Percentiles rank a stretch among this genome's conserved stretches.
phyloP scores from a whole-genome alignment of 1,284 basidiomycete species.

The Exobasidium cylindrosporum region DNA sequence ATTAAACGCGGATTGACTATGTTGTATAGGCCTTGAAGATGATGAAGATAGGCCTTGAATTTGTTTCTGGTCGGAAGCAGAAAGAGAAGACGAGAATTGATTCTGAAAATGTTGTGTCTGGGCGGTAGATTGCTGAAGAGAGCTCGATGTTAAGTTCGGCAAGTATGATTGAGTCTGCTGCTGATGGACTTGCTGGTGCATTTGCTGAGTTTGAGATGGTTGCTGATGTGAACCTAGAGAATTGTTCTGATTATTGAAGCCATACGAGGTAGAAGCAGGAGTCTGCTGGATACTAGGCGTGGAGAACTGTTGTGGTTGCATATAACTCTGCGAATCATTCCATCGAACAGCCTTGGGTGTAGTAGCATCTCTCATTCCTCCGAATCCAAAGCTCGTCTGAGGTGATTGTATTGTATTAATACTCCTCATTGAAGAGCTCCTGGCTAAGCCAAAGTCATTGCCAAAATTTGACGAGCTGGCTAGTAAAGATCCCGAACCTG shows the following conservation, averaged over 20 bases:
- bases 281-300: background rate
- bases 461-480: background rate
- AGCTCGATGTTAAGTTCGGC: too few relatives aligned
- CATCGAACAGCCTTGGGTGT: slow-evolving; percentile 13
- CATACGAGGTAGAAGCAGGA: background rate
- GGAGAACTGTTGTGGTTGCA: too few relatives aligned
- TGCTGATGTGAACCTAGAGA: background rate
- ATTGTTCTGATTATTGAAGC: background rate
- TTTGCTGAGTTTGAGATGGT: too few relatives aligned
- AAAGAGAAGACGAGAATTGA: too few relatives aligned
- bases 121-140: too few relatives aligned
- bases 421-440: slow-evolving; percentile 1
- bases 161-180: slow-evolving; percentile 8
- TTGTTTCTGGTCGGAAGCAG: too few relatives aligned
- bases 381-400: background rate
- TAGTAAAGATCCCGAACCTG: background rate
- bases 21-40: too few relatives aligned
- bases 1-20: too few relatives aligned
- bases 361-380: slow-evolving; percentile 1
- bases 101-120: too few relatives aligned
- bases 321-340: background rate
- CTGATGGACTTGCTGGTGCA: slow-evolving; percentile 6
- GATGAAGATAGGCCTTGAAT: too few relatives aligned
- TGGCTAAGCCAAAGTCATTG: background rate
- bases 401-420: background rate